A percentile compares a stretch with the other conserved stretches of the same genome.
Conservation (phyloP, 2,329 filamentous ascomycete species). For the Orbilia brochopaga region DNA sequence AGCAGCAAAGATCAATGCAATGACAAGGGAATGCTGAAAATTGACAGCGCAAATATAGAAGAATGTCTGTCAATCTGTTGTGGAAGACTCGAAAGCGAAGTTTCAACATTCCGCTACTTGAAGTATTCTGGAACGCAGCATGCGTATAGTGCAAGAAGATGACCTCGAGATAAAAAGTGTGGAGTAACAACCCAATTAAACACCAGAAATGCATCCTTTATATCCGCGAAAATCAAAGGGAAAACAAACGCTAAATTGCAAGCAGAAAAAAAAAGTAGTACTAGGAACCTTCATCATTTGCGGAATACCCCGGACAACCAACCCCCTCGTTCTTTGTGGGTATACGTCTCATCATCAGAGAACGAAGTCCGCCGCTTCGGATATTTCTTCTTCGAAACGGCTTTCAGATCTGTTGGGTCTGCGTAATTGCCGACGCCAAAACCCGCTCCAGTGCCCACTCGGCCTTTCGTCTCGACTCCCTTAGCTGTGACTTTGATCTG, state of each 20-base stretch:
- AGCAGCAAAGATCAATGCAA: slow-evolving; percentile 3
- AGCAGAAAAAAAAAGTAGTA: slow-evolving; percentile 27
- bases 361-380: slow-evolving; percentile 42
- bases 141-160: slow-evolving; percentile 1
- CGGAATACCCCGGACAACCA: slow-evolving; percentile 46
- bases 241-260: slow-evolving; percentile 14
- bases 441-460: slow-evolving; percentile 45
- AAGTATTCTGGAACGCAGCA: not conserved
- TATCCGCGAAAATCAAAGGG: slow-evolving; percentile 1
- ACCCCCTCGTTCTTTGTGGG: slow-evolving; percentile 37
- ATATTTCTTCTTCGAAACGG: slow-evolving; percentile 39
- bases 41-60: not conserved
- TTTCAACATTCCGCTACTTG: slow-evolving; percentile 9
- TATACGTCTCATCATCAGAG: slow-evolving; percentile 42
- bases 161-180: slow-evolving; percentile 14
- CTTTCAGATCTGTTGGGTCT: slow-evolving; percentile 33
- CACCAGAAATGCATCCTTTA: slow-evolving; percentile 40
- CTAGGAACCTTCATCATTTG: slow-evolving; percentile 46
- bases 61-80: not conserved
- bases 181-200: slow-evolving; percentile 41
- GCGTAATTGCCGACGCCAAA: slow-evolving; percentile 48
- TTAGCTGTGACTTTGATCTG: slow-evolving; percentile 46
- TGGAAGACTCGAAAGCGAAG: not conserved
- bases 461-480: slow-evolving; percentile 41
- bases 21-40: slow-evolving; percentile 1